phyloP scores from a whole-genome alignment of 495 filamentous ascomycete genomes.

The Ascodesmis nigricans region DNA sequence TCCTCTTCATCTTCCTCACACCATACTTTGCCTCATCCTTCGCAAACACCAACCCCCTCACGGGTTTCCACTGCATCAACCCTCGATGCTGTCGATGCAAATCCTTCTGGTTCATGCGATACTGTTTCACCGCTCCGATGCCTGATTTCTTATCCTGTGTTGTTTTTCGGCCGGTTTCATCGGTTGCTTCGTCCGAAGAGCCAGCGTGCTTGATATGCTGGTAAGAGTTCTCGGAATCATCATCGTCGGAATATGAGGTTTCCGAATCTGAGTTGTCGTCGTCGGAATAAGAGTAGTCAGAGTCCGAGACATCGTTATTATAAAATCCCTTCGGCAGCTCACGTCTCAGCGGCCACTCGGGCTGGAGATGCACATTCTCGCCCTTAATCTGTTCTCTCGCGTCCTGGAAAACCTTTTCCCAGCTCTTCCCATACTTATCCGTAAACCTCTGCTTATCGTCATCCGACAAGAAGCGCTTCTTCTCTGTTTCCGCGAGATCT shows the following conservation, averaged over 20 bases:
- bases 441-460: constrained; percentile 60
- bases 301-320: constrained; percentile 15
- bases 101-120: constrained; percentile 36
- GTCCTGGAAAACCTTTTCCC: constrained; percentile 65
- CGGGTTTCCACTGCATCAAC: constrained; percentile 56
- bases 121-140: constrained; percentile 26
- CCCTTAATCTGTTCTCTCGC: constrained; percentile 29
- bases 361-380: constrained; percentile 16
- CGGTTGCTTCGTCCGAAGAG: constrained; percentile 1
- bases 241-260: constrained; percentile 20
- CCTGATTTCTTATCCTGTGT: constrained; percentile 25
- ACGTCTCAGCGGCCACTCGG: constrained; percentile 33
- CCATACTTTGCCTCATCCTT: constrained; percentile 47
- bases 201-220: constrained; percentile 7
- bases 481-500: constrained; percentile 41
- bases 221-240: constrained; percentile 18
- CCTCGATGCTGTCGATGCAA: constrained; percentile 48
- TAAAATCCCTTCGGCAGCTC: constrained; percentile 27
- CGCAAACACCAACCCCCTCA: constrained; percentile 45
- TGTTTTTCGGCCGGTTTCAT: too few species aligned
- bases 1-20: constrained; percentile 30
- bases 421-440: constrained; percentile 58
- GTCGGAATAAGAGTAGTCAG: constrained; percentile 4
- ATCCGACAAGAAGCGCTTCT: constrained; percentile 22
- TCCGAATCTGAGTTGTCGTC: constrained; percentile 15